A percentile compares a stretch with the other conserved stretches of the same genome.
These are phyloP conservation scores for Aphanomyces euteiches DNA, from an alignment of 352 stramenopile species.

Conservation along the genomic window DNA sequence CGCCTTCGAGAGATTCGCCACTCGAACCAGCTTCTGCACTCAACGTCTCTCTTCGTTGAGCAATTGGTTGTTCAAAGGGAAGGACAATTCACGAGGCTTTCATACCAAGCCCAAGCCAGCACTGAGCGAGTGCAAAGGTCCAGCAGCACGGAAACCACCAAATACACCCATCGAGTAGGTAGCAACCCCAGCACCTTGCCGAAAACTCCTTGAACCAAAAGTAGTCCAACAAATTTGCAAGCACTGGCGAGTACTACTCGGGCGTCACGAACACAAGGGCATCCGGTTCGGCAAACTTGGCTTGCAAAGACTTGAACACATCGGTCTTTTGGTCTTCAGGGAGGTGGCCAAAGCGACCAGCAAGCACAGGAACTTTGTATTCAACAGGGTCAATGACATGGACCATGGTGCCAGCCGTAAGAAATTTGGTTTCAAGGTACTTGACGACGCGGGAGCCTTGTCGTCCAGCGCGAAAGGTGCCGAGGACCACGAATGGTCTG, in stretches of 20 bases:
- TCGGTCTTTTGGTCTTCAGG: conserved; percentile 1
- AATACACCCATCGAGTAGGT: conserved; percentile 57
- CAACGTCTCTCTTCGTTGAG: conserved; percentile 10
- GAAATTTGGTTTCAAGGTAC: conserved; percentile 7
- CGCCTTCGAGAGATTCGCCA: neutral
- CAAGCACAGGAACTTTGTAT: conserved; percentile 6
- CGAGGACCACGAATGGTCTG: conserved; percentile 6
- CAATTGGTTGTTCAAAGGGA: neutral
- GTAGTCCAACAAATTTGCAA: conserved; percentile 60
- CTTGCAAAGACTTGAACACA: neutral
- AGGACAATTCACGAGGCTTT: neutral
- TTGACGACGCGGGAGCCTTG: conserved; percentile 18
- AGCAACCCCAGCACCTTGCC: conserved; percentile 59
- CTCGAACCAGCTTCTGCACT: neutral
- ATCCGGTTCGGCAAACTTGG: conserved; percentile 46
- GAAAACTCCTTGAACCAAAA: conserved; percentile 54
- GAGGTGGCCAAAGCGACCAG: conserved; percentile 5
- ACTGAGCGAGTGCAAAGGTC: conserved; percentile 45
- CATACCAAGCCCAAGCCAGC: conserved; percentile 44
- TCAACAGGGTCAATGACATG: conserved; percentile 14
- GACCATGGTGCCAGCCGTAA: neutral
- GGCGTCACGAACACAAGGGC: conserved; percentile 56
- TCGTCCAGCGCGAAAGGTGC: conserved; percentile 9
- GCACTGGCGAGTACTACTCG: conserved; percentile 56
- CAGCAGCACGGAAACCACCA: conserved; percentile 50